A percentile compares a stretch with the other conserved stretches of the same genome.
Conservation (phyloP, 2,329 filamentous ascomycete species). For the Aspergillus sp. region DNA sequence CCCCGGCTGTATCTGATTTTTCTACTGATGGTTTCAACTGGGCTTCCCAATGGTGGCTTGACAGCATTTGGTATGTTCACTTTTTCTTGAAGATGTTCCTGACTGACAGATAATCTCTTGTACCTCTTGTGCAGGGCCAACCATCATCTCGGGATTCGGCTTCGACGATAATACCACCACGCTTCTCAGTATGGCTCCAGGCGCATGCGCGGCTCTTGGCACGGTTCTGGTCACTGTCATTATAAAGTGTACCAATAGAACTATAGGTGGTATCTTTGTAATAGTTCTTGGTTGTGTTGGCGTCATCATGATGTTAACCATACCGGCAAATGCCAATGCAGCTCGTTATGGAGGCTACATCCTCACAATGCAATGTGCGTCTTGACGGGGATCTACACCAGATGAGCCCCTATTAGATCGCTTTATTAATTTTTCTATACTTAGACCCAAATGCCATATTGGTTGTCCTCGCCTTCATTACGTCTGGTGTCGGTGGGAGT, state of each 20-base stretch:
- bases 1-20: slow-evolving; percentile 4
- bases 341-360: slow-evolving; percentile 9
- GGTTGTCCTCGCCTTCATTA: slow-evolving; percentile 3
- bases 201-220: slow-evolving; percentile 25
- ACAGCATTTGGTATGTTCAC: slow-evolving; percentile 8
- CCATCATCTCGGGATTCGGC: slow-evolving; percentile 8
- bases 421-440: neutral
- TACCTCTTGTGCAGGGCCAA: slow-evolving; percentile 1
- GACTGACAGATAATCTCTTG: neutral
- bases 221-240: neutral
- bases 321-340: neutral
- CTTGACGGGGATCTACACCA: too few relatives aligned
- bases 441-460: slow-evolving; percentile 4
- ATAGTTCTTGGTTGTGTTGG: slow-evolving; percentile 7
- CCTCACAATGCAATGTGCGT: neutral
- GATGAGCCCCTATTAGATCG: too few relatives aligned
- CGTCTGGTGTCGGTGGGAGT: neutral
- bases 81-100: neutral
- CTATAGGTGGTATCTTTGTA: neutral
- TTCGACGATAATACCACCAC: neutral
- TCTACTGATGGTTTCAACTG: slow-evolving; percentile 2
- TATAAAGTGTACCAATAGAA: slow-evolving; percentile 9
- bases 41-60: slow-evolving; percentile 13
- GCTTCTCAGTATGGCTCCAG: slow-evolving; percentile 9
- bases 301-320: slow-evolving; percentile 3